Percentiles rank a stretch among this genome's conserved stretches.
Evolutionary conservation across 768 basidiomycete genomes (phyloP).

Genomic region (Phanerochaete carnosa): DNA sequence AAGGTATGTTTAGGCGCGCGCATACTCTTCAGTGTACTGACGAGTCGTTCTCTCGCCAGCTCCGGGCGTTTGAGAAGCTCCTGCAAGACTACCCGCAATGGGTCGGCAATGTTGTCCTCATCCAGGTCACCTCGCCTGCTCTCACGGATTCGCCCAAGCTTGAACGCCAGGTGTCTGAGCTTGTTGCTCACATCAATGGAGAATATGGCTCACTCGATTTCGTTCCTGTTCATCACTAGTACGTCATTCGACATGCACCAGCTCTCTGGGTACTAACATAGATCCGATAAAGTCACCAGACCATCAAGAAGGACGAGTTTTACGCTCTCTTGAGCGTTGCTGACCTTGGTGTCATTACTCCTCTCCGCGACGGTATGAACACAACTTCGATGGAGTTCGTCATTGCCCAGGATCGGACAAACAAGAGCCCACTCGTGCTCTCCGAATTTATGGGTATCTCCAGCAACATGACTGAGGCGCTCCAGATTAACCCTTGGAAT

Average conservation of each 20-base stretch:
- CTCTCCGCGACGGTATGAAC: slow-evolving; percentile 98
- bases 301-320: slow-evolving; percentile 96
- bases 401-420: slow-evolving; percentile 84
- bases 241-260: slow-evolving; percentile 29
- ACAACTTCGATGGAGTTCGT: slow-evolving; percentile 98
- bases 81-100: slow-evolving; percentile 93
- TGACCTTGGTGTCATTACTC: slow-evolving; percentile 93
- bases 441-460: slow-evolving; percentile 99
- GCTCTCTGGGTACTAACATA: background rate
- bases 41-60: slow-evolving; percentile 34
- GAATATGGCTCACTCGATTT: slow-evolving; percentile 94
- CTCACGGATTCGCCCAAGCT: slow-evolving; percentile 91
- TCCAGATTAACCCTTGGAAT: slow-evolving; percentile 96
- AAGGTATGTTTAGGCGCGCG: slow-evolving; percentile 52
- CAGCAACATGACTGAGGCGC: slow-evolving; percentile 83
- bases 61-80: slow-evolving; percentile 94
- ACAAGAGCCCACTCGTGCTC: slow-evolving; percentile 82
- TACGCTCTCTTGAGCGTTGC: slow-evolving; percentile 92
- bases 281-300: slow-evolving; percentile 70
- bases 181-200: slow-evolving; percentile 94
- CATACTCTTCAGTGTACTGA: background rate
- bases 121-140: slow-evolving; percentile 93
- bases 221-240: slow-evolving; percentile 98
- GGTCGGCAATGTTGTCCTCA: slow-evolving; percentile 85
- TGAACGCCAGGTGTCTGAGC: slow-evolving; percentile 88